These are phyloP conservation scores for Talaromyces thailandensis DNA, from an alignment of 495 filamentous ascomycete species.

Conservation along the genomic window DNA sequence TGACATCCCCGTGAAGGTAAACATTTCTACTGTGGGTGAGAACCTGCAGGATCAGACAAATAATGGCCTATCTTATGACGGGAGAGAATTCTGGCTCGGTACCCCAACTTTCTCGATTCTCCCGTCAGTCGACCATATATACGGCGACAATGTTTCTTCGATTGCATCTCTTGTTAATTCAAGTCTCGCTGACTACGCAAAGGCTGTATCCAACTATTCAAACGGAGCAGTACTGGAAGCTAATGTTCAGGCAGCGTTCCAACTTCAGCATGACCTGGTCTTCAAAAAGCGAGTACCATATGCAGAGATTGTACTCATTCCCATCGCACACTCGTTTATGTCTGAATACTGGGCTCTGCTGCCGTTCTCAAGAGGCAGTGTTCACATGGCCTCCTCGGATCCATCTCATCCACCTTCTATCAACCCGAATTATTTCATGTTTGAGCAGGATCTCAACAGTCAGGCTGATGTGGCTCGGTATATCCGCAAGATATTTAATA, in stretches of 20 bases:
- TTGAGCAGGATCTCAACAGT: constrained; percentile 39
- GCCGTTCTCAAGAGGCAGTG: constrained; percentile 45
- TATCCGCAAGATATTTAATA: constrained; percentile 19
- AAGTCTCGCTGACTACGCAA: constrained; percentile 21
- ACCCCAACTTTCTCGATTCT: constrained; percentile 8
- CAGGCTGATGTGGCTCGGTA: constrained; percentile 19
- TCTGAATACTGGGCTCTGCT: constrained; percentile 35
- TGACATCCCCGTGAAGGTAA: constrained; percentile 29
- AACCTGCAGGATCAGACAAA: constrained; percentile 38
- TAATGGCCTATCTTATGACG: constrained; percentile 10
- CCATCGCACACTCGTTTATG: constrained; percentile 13
- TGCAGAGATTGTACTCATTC: constrained; percentile 13
- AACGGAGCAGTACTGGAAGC: constrained; percentile 17
- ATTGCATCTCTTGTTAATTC: neutral
- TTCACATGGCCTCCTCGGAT: constrained; percentile 42
- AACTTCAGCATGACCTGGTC: constrained; percentile 32
- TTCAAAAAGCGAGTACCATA: constrained; percentile 26
- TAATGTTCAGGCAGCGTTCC: constrained; percentile 21
- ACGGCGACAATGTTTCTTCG: constrained; percentile 18
- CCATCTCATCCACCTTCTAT: constrained; percentile 20
- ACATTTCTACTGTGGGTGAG: constrained; percentile 36
- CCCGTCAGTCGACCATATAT: constrained; percentile 19
- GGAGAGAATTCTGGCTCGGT: constrained; percentile 6
- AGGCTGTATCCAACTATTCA: constrained; percentile 6
- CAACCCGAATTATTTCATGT: constrained; percentile 38